Conservation (phyloP, 2,329 filamentous ascomycete genomes). For the Colletotrichum echinochloae region DNA sequence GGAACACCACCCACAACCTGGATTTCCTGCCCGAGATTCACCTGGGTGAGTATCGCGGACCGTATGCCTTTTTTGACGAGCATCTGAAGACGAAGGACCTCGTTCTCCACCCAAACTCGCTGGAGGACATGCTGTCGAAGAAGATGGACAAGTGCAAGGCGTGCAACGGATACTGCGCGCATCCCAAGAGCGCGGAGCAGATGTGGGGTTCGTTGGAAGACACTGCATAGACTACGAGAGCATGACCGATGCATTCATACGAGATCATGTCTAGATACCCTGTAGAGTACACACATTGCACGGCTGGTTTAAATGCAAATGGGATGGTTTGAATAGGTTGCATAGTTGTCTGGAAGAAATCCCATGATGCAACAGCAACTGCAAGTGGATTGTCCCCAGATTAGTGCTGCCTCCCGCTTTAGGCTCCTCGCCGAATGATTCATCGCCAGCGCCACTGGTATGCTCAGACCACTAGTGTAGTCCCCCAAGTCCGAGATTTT, state of each 20-base stretch:
- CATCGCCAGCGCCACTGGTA: conserved; percentile 7
- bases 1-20: conserved; percentile 27
- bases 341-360: not conserved
- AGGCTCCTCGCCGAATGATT: conserved; percentile 25
- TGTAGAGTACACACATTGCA: conserved; percentile 14
- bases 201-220: conserved; percentile 14
- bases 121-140: conserved; percentile 37
- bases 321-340: conserved; percentile 14
- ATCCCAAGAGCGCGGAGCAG: conserved; percentile 30
- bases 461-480: not conserved
- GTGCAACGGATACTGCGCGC: conserved; percentile 35
- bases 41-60: conserved; percentile 36
- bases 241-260: conserved; percentile 6
- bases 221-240: conserved; percentile 8
- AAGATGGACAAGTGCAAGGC: conserved; percentile 39
- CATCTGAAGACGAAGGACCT: conserved; percentile 45
- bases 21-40: conserved; percentile 31
- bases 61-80: conserved; percentile 39
- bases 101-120: conserved; percentile 33
- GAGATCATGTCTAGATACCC: conserved; percentile 36
- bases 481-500: conserved; percentile 22
- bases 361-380: not conserved
- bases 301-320: conserved; percentile 2
- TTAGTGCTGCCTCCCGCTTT: not conserved
- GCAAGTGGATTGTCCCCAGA: not conserved